These are phyloP conservation scores for Coniosporium apollinis DNA, from an alignment of 495 filamentous ascomycete species.

Conservation along the genomic window DNA sequence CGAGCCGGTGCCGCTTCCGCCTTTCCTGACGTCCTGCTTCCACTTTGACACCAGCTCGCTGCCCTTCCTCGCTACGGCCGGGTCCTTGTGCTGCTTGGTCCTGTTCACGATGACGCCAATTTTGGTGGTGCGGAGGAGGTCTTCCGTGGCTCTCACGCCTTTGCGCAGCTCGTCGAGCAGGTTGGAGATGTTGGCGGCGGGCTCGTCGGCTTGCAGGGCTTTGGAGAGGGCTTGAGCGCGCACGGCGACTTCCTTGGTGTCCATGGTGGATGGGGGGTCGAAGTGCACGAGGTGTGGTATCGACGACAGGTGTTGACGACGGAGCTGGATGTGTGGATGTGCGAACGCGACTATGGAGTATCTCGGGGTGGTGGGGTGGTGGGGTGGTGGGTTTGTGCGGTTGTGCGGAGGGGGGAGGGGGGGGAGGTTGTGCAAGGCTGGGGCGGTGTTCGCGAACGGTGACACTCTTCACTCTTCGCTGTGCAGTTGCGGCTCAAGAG, in stretches of 20 bases:
- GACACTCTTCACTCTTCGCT: too few relatives aligned
- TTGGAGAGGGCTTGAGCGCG: slow-evolving; percentile 61
- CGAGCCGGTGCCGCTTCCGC: slow-evolving; percentile 33
- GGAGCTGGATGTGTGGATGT: too few relatives aligned
- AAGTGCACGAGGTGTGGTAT: too few relatives aligned
- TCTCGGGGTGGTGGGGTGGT: too few relatives aligned
- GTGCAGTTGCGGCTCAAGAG: too few relatives aligned
- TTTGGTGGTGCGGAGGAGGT: slow-evolving; percentile 70
- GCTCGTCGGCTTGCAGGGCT: slow-evolving; percentile 50
- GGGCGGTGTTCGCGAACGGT: too few relatives aligned
- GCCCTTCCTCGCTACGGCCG: slow-evolving; percentile 56
- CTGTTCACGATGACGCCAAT: slow-evolving; percentile 82
- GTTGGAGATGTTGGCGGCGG: slow-evolving; percentile 42
- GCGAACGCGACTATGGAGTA: too few relatives aligned
- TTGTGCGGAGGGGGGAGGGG: too few relatives aligned
- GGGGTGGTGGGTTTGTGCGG: too few relatives aligned
- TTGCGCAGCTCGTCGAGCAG: slow-evolving; percentile 64
- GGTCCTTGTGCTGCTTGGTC: slow-evolving; percentile 55
- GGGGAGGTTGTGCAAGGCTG: too few relatives aligned
- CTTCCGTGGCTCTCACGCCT: slow-evolving; percentile 69
- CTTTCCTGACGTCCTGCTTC: slow-evolving; percentile 51
- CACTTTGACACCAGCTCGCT: slow-evolving; percentile 74
- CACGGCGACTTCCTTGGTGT: slow-evolving; percentile 59
- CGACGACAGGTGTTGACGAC: too few relatives aligned
- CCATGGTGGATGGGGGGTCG: slow-evolving; percentile 35